phyloP scores from a whole-genome alignment of 192 early-diverging fungal species.

The Entomortierella beljakovae region DNA sequence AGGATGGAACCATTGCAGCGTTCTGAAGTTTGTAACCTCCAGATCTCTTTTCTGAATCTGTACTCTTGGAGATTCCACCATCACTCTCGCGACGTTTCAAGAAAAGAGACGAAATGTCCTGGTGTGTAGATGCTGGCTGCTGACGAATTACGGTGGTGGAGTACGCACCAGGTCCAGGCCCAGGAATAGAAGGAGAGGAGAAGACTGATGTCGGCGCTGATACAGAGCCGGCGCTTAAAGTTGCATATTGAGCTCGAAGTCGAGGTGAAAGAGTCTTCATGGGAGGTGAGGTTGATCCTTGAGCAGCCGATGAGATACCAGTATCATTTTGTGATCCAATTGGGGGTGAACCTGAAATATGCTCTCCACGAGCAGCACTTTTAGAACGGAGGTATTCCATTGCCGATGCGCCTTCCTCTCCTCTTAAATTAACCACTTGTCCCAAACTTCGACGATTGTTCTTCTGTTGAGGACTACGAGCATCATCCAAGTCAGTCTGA shows the following conservation, averaged over 20 bases:
- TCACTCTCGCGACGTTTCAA: conserved; percentile 31
- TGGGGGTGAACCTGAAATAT: conserved; percentile 37
- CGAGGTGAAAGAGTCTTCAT: conserved; percentile 11
- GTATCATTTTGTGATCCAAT: neutral
- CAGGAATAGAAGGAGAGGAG: conserved; percentile 22
- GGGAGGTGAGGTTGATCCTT: conserved; percentile 8
- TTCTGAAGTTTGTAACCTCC: conserved; percentile 21
- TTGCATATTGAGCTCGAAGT: conserved; percentile 1
- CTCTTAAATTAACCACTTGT: conserved; percentile 45
- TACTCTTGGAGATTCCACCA: conserved; percentile 12
- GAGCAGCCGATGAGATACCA: neutral
- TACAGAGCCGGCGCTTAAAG: conserved; percentile 4
- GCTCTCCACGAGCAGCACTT: conserved; percentile 41
- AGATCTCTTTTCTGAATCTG: neutral
- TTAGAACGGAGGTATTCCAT: conserved; percentile 52
- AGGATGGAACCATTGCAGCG: conserved; percentile 5
- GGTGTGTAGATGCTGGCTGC: conserved; percentile 24
- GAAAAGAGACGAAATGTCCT: conserved; percentile 39
- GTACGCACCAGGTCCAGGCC: conserved; percentile 7
- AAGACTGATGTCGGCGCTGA: conserved; percentile 20
- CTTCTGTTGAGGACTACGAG: conserved; percentile 22
- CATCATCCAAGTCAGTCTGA: conserved; percentile 37
- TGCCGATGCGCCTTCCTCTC: conserved; percentile 31
- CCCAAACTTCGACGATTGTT: conserved; percentile 44
- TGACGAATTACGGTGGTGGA: conserved; percentile 14